Evolutionary conservation across 2,329 filamentous ascomycete species (phyloP).

Genomic region (Aspergillus neoniger): DNA sequence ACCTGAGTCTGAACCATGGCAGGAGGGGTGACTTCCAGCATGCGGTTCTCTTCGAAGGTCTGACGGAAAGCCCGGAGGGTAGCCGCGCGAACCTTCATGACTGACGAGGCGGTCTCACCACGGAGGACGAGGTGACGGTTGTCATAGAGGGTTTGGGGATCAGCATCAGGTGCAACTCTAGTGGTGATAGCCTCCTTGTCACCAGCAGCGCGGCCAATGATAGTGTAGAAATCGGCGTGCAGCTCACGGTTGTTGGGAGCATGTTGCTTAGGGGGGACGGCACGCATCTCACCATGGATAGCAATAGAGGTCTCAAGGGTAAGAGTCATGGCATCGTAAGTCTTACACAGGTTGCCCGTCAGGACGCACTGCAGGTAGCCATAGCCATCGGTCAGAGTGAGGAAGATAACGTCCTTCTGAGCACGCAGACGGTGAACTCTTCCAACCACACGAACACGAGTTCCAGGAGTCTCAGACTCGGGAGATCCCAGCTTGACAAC

Average conservation of each 20-base stretch:
- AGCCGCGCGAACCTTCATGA: constrained; percentile 83
- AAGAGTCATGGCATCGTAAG: constrained; percentile 85
- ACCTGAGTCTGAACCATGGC: constrained; percentile 94
- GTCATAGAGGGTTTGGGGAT: constrained; percentile 74
- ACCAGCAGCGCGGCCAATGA: constrained; percentile 76
- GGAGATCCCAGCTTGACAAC: constrained; percentile 57
- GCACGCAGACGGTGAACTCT: constrained; percentile 78
- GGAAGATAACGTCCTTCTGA: constrained; percentile 83
- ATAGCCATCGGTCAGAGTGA: constrained; percentile 83
- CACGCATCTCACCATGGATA: constrained; percentile 79
- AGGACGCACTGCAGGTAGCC: constrained; percentile 84
- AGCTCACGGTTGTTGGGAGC: constrained; percentile 85
- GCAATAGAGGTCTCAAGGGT: constrained; percentile 85
- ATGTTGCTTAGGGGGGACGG: constrained; percentile 74
- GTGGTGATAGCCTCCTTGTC: constrained; percentile 92
- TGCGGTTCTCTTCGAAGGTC: constrained; percentile 72
- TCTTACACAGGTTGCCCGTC: constrained; percentile 78
- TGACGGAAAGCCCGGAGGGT: constrained; percentile 79
- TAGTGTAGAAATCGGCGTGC: constrained; percentile 84
- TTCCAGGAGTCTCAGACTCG: constrained; percentile 63
- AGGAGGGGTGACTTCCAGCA: constrained; percentile 83
- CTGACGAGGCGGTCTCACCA: constrained; percentile 77
- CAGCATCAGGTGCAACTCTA: constrained; percentile 67
- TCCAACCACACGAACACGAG: constrained; percentile 76
- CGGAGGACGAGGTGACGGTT: constrained; percentile 82